Percentiles rank a stretch among this genome's conserved stretches.
These are phyloP conservation scores for Sporothrix mexicana DNA, from an alignment of 2,329 filamentous ascomycete genomes.

Conservation along the genomic window DNA sequence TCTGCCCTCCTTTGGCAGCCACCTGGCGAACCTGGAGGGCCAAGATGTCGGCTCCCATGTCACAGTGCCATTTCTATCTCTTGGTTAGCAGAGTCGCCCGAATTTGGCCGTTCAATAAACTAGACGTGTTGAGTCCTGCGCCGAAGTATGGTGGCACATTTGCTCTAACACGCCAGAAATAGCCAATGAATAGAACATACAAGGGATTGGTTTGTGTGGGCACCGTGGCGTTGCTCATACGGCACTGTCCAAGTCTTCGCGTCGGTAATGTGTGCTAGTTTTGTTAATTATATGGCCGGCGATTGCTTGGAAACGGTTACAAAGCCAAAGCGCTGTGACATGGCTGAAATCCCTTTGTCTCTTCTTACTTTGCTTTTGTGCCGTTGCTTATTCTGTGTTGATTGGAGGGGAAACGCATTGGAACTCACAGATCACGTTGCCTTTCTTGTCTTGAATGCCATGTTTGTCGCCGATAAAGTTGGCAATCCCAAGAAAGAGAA, in stretches of 20 bases:
- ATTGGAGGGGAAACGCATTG: neutral
- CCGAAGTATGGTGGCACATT: too few species aligned
- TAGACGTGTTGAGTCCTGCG: too few species aligned
- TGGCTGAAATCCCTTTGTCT: neutral
- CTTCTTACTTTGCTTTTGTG: neutral
- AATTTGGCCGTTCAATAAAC: too few species aligned
- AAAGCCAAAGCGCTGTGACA: neutral
- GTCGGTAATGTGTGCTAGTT: slow-evolving; percentile 56
- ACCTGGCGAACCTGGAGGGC: slow-evolving; percentile 55
- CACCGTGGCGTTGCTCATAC: slow-evolving; percentile 53
- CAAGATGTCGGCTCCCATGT: slow-evolving; percentile 59
- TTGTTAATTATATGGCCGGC: neutral
- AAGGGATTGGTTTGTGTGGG: slow-evolving; percentile 55
- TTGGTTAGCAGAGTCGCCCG: neutral
- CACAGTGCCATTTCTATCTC: slow-evolving; percentile 55
- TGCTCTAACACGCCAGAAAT: neutral
- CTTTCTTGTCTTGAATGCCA: slow-evolving; percentile 56
- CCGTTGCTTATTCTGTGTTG: too few species aligned
- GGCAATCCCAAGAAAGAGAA: slow-evolving; percentile 62
- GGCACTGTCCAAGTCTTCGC: slow-evolving; percentile 54
- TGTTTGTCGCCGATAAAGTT: slow-evolving; percentile 61
- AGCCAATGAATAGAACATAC: slow-evolving; percentile 44
- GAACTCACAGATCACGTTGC: slow-evolving; percentile 53
- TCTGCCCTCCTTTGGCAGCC: slow-evolving; percentile 53
- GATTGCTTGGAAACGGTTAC: neutral